Conservation (phyloP, 2,329 filamentous ascomycete species). For the Cryphonectria nitschkei region DNA sequence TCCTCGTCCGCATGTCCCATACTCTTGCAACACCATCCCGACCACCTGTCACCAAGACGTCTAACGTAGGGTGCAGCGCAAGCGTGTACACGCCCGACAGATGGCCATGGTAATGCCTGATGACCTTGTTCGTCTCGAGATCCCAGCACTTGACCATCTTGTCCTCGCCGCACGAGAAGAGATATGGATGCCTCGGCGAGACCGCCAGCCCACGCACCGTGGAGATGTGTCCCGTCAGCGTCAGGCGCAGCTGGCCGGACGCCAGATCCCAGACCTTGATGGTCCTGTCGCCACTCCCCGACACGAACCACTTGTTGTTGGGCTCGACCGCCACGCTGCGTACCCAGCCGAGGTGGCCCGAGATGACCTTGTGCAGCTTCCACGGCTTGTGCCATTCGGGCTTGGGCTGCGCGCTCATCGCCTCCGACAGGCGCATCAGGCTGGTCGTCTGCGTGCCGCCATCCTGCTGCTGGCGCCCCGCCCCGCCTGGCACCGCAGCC, state of each 20-base stretch:
- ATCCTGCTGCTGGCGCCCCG: constrained; percentile 33
- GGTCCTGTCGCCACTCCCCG: constrained; percentile 90
- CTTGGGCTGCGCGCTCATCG: constrained; percentile 53
- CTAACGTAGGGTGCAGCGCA: constrained; percentile 89
- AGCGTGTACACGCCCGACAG: constrained; percentile 94
- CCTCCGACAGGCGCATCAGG: constrained; percentile 38
- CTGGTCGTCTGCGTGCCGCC: constrained; percentile 43
- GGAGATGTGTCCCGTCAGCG: constrained; percentile 91
- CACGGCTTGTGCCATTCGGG: constrained; percentile 98
- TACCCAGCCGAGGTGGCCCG: constrained; percentile 95
- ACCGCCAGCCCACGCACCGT: constrained; percentile 91
- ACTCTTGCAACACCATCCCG: constrained; percentile 92
- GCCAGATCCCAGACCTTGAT: constrained; percentile 99
- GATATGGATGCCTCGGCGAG: constrained; percentile 89
- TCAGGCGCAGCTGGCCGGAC: constrained; percentile 80
- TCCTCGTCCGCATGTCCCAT: constrained; percentile 97
- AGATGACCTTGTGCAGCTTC: constrained; percentile 98
- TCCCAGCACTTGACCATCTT: constrained; percentile 99
- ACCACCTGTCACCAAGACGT: constrained; percentile 92
- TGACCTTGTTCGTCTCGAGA: constrained; percentile 98
- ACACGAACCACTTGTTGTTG: constrained; percentile 96
- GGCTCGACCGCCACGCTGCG: constrained; percentile 88
- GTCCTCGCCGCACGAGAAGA: constrained; percentile 97
- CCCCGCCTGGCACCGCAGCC: constrained; percentile 30
- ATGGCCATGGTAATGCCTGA: constrained; percentile 96